These are phyloP conservation scores for Cetraspora pellucida DNA, from an alignment of 192 early-diverging fungal species.

Conservation along the genomic window DNA sequence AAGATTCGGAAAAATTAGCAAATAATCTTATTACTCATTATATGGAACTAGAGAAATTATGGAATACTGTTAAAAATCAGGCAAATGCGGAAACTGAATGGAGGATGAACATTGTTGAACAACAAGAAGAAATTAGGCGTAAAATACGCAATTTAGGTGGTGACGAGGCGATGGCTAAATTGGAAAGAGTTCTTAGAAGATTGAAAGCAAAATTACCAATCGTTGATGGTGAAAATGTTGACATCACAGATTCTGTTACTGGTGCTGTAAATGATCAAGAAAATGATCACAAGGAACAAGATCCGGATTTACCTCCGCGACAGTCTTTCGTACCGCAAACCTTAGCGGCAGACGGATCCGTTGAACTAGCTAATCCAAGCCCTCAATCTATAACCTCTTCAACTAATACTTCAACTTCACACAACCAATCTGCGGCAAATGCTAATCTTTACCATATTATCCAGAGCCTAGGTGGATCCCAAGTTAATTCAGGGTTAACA, in stretches of 20 bases:
- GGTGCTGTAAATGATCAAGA: conserved; percentile 2
- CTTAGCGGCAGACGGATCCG: neutral
- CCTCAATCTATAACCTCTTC: neutral
- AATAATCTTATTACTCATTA: conserved; percentile 66
- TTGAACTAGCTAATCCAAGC: neutral
- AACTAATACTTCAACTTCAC: neutral
- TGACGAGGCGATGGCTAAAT: conserved; percentile 43
- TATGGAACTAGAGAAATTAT: conserved; percentile 67
- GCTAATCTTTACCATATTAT: conserved; percentile 45
- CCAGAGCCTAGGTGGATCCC: conserved; percentile 35
- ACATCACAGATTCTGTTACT: conserved; percentile 10
- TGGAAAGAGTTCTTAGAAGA: conserved; percentile 34
- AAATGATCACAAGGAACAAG: conserved; percentile 1
- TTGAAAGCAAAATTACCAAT: conserved; percentile 32
- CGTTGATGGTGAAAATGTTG: neutral
- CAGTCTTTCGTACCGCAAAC: neutral
- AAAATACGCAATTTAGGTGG: conserved; percentile 56
- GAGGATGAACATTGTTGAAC: conserved; percentile 55
- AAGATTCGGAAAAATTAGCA: conserved; percentile 62
- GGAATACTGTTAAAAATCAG: conserved; percentile 58
- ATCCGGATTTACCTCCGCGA: neutral
- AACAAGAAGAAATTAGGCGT: conserved; percentile 53
- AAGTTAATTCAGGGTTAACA: conserved; percentile 41
- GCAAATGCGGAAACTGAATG: conserved; percentile 59
- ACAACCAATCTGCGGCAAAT: conserved; percentile 7